These are phyloP conservation scores for Neurospora pannonica DNA, from an alignment of 495 filamentous ascomycete species.

Conservation along the genomic window DNA sequence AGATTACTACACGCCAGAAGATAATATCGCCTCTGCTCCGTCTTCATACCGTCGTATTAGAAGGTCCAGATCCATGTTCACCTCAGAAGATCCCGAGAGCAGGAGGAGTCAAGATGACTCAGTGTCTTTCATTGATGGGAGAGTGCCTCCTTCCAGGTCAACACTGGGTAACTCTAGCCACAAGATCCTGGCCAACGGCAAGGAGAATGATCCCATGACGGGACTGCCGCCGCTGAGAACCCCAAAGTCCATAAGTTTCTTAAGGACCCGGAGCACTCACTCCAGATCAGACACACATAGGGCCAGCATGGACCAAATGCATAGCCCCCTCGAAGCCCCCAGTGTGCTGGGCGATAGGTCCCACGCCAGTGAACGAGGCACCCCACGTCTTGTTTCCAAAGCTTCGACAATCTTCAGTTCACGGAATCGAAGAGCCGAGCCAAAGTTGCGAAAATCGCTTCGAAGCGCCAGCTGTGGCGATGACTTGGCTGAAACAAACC, in stretches of 20 bases:
- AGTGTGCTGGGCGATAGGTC: slow-evolving; percentile 1
- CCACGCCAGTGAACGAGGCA: background rate
- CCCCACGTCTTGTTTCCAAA: slow-evolving; percentile 23
- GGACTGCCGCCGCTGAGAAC: slow-evolving; percentile 19
- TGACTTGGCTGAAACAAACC: slow-evolving; percentile 6
- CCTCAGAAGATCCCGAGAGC: slow-evolving; percentile 31
- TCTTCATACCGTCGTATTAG: slow-evolving; percentile 69
- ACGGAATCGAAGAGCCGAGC: slow-evolving; percentile 34
- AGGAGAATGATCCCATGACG: slow-evolving; percentile 3
- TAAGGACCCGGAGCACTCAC: slow-evolving; percentile 30
- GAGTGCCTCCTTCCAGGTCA: slow-evolving; percentile 5
- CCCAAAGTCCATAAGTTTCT: slow-evolving; percentile 56
- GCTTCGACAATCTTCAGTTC: slow-evolving; percentile 40
- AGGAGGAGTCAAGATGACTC: slow-evolving; percentile 6
- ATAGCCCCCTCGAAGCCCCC: background rate
- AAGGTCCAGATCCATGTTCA: slow-evolving; percentile 66
- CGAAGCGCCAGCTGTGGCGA: slow-evolving; percentile 36
- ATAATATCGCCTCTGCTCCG: slow-evolving; percentile 52
- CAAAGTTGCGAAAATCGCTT: slow-evolving; percentile 49
- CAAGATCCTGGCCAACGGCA: slow-evolving; percentile 10
- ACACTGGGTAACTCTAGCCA: slow-evolving; percentile 4
- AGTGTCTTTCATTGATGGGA: background rate
- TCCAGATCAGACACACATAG: slow-evolving; percentile 7
- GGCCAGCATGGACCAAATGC: background rate
- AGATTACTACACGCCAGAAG: slow-evolving; percentile 47